phyloP scores from a whole-genome alignment of 352 stramenopile genomes.

The Phytophthora aleatoria region DNA sequence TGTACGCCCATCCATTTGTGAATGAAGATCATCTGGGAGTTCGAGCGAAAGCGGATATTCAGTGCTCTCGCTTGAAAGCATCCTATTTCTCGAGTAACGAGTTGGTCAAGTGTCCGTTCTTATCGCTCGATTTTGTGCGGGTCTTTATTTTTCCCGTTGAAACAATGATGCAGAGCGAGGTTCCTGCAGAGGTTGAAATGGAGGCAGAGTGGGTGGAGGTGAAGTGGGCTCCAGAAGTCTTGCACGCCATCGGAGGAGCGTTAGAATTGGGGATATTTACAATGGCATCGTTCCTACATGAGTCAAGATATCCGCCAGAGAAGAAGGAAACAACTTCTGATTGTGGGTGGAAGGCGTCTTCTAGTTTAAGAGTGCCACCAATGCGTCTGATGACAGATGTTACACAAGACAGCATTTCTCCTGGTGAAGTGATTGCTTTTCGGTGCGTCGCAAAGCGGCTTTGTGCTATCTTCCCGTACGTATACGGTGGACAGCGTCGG shows the following conservation, averaged over 20 bases:
- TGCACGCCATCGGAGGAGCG: slow-evolving; percentile 69
- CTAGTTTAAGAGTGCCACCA: slow-evolving; percentile 29
- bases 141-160: slow-evolving; percentile 61
- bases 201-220: slow-evolving; percentile 81
- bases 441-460: slow-evolving; percentile 65
- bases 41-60: slow-evolving; percentile 68
- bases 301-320: slow-evolving; percentile 16
- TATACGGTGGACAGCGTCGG: slow-evolving; percentile 27
- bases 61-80: slow-evolving; percentile 61
- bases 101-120: slow-evolving; percentile 40
- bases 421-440: slow-evolving; percentile 60
- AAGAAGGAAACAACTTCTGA: neutral
- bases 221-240: slow-evolving; percentile 61
- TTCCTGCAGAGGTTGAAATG: slow-evolving; percentile 65
- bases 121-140: slow-evolving; percentile 70
- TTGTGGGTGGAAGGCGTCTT: slow-evolving; percentile 11
- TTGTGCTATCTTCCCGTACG: slow-evolving; percentile 54
- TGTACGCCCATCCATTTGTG: slow-evolving; percentile 61
- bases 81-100: slow-evolving; percentile 34
- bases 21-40: slow-evolving; percentile 56
- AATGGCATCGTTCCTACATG: slow-evolving; percentile 38
- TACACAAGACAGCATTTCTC: slow-evolving; percentile 35
- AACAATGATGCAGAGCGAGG: slow-evolving; percentile 41
- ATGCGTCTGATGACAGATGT: slow-evolving; percentile 53
- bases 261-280: slow-evolving; percentile 61